A percentile compares a stretch with the other conserved stretches of the same genome.
These are phyloP conservation scores for Monosporascus sp. DNA, from an alignment of 2,329 filamentous ascomycete genomes.

Conservation along the genomic window DNA sequence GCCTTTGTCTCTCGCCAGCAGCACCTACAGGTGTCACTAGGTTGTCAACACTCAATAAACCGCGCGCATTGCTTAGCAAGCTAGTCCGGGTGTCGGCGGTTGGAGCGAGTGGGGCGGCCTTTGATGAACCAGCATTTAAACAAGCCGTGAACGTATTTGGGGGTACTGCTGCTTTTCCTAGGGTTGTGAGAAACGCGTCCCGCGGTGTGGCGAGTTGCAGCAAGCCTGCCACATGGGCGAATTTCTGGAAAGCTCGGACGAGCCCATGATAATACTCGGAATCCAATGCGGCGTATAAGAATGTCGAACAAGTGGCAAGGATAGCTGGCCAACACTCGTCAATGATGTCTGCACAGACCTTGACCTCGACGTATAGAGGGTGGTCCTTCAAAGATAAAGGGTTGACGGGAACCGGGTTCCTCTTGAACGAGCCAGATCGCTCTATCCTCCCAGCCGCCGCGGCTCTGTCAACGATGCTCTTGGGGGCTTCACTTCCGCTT, in stretches of 20 bases:
- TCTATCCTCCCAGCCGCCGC: constrained; percentile 37
- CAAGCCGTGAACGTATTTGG: constrained; percentile 66
- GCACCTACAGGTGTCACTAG: constrained; percentile 55
- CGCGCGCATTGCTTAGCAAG: constrained; percentile 67
- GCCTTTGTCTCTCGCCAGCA: constrained; percentile 53
- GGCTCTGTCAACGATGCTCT: constrained; percentile 23
- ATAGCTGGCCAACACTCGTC: constrained; percentile 95
- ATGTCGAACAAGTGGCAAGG: constrained; percentile 90
- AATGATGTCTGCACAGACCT: constrained; percentile 74
- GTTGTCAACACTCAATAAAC: constrained; percentile 68
- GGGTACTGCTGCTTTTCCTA: constrained; percentile 90
- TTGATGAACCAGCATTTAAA: constrained; percentile 42
- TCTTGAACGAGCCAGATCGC: constrained; percentile 63
- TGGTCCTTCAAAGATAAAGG: constrained; percentile 72
- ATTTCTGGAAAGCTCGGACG: constrained; percentile 88
- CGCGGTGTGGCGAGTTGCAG: constrained; percentile 78
- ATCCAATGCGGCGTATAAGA: constrained; percentile 85
- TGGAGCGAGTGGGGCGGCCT: constrained; percentile 39
- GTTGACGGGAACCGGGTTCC: constrained; percentile 76
- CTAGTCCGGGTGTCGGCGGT: constrained; percentile 47
- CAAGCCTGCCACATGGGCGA: constrained; percentile 89
- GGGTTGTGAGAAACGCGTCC: constrained; percentile 89
- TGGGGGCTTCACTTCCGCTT: constrained; percentile 26
- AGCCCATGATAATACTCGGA: constrained; percentile 90
- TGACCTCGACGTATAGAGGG: constrained; percentile 64